phyloP scores from a whole-genome alignment of 2,329 filamentous ascomycete genomes.

The Colletotrichum chlorophyti region DNA sequence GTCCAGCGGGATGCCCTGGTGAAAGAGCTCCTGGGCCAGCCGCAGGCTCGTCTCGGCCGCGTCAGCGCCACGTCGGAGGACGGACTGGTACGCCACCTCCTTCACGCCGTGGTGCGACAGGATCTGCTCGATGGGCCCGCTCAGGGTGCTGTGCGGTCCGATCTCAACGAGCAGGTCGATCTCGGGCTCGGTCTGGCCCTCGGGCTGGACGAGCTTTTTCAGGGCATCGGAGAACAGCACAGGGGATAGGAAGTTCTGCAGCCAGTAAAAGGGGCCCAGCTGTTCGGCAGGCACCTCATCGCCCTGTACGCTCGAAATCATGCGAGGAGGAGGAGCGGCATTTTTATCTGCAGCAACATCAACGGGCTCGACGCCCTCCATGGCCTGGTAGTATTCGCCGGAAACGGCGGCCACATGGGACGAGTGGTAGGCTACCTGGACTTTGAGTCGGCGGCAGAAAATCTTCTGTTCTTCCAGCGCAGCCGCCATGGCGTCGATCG shows the following conservation, averaged over 20 bases:
- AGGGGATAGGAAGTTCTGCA: slow-evolving; percentile 20
- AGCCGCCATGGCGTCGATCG: slow-evolving; percentile 30
- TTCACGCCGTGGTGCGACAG: slow-evolving; percentile 24
- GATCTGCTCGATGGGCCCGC: slow-evolving; percentile 37
- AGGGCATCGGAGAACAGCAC: slow-evolving; percentile 37
- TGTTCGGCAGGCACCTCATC: neutral
- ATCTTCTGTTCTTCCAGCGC: slow-evolving; percentile 45
- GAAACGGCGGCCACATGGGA: slow-evolving; percentile 26
- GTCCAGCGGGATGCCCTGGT: neutral
- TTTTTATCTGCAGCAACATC: neutral
- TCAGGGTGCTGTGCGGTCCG: slow-evolving; percentile 38
- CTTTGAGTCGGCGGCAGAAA: slow-evolving; percentile 36
- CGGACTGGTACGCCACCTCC: neutral
- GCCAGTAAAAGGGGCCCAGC: slow-evolving; percentile 21
- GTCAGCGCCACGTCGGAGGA: neutral
- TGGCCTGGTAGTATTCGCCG: neutral
- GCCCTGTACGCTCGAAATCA: neutral
- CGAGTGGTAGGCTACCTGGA: slow-evolving; percentile 33
- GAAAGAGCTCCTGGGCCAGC: slow-evolving; percentile 41
- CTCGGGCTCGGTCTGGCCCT: neutral
- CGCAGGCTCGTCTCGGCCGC: slow-evolving; percentile 45
- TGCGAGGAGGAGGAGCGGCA: neutral
- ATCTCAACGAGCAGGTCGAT: slow-evolving; percentile 38
- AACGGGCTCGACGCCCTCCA: neutral
- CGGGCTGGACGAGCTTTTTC: slow-evolving; percentile 38